Evolutionary conservation across 305 asterid genomes (phyloP).

Genomic region (Caryopteris hybrid): DNA sequence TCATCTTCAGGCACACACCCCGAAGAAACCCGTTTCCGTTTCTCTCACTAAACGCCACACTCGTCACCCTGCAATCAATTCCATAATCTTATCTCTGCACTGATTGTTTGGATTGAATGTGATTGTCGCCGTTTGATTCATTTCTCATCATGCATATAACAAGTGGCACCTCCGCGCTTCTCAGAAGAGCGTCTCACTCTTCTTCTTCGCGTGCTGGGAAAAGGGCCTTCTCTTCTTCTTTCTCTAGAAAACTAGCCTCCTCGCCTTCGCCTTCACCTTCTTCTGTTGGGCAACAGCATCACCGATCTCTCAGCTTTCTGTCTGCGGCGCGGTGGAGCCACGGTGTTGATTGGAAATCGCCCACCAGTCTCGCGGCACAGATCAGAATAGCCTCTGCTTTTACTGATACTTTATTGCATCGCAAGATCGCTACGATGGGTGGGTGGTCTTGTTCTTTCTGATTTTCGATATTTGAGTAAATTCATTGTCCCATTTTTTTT

Average conservation of each 20-base stretch:
- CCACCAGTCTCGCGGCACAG: constrained; percentile 58
- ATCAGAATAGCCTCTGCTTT: constrained; percentile 57
- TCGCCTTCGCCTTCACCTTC: constrained; percentile 2
- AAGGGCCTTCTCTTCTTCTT: constrained; percentile 33
- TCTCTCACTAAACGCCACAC: constrained; percentile 5
- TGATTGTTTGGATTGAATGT: constrained; percentile 19
- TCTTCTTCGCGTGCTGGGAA: constrained; percentile 30
- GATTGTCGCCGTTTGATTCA: constrained; percentile 18
- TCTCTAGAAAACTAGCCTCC: constrained; percentile 23
- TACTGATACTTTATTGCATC: constrained; percentile 38
- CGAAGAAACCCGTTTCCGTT: not conserved
- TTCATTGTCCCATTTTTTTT: not conserved
- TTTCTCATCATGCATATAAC: constrained; percentile 44
- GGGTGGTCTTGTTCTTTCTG: constrained; percentile 8
- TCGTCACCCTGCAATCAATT: constrained; percentile 17
- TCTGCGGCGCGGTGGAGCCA: constrained; percentile 82
- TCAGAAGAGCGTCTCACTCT: constrained; percentile 42
- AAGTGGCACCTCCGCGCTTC: constrained; percentile 45
- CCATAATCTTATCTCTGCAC: constrained; percentile 30
- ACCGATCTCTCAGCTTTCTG: constrained; percentile 41
- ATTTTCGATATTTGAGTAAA: no score
- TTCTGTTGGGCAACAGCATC: constrained; percentile 26
- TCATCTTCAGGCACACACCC: constrained; percentile 33
- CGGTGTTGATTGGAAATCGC: constrained; percentile 85
- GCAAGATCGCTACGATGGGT: constrained; percentile 88